phyloP scores from a whole-genome alignment of 2,329 filamentous ascomycete genomes.

The Botrytis galanthina region DNA sequence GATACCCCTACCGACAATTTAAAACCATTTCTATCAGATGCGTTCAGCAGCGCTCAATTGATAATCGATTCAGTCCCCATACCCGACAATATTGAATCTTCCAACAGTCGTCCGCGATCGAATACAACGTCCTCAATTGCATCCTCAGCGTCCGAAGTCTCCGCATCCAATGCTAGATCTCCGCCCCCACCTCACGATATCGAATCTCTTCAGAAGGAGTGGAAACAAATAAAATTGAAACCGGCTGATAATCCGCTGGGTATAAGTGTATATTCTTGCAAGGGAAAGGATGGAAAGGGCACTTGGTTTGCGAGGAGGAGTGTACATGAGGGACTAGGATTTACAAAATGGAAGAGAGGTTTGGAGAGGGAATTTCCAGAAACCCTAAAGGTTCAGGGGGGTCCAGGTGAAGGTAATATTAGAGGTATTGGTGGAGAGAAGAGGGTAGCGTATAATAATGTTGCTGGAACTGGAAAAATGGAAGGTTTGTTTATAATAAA shows the following conservation, averaged over 20 bases:
- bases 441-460: constrained; percentile 59
- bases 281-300: constrained; percentile 75
- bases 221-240: constrained; percentile 76
- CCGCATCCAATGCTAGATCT: constrained; percentile 50
- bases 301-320: constrained; percentile 88
- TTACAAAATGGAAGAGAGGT: constrained; percentile 73
- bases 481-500: constrained; percentile 49
- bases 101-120: constrained; percentile 55
- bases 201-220: constrained; percentile 71
- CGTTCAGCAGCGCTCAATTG: constrained; percentile 66
- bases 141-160: constrained; percentile 50
- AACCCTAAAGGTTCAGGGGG: constrained; percentile 67
- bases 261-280: constrained; percentile 77
- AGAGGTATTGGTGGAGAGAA: constrained; percentile 83
- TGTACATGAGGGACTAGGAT: constrained; percentile 74
- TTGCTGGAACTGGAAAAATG: constrained; percentile 59
- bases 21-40: constrained; percentile 52
- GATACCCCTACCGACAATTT: constrained; percentile 48
- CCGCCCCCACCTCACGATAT: constrained; percentile 44
- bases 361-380: constrained; percentile 78
- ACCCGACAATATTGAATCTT: constrained; percentile 44
- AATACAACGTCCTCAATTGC: constrained; percentile 50
- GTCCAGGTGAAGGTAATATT: constrained; percentile 71
- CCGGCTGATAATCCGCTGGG: constrained; percentile 71
- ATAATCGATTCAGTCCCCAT: constrained; percentile 75